A percentile compares a stretch with the other conserved stretches of the same genome.
Evolutionary conservation across 2,329 filamentous ascomycete genomes (phyloP).

Genomic region (Fusarium coffeatum): DNA sequence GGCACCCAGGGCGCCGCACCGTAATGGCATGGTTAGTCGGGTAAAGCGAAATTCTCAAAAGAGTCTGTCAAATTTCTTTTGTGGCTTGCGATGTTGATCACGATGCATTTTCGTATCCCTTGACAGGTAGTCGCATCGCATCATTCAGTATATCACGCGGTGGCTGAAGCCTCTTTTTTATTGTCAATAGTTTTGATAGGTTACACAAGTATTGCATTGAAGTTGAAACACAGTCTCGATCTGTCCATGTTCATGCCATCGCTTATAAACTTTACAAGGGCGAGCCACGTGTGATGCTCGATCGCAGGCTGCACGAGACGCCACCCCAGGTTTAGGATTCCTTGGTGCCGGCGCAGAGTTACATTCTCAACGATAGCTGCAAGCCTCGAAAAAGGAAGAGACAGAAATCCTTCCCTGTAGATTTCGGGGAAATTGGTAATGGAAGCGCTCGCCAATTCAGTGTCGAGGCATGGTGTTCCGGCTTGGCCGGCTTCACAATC

Average conservation of each 20-base stretch:
- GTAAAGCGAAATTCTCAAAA: neutral
- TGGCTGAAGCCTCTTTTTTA: neutral
- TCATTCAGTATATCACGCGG: neutral
- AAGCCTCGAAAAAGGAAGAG: neutral
- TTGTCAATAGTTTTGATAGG: neutral
- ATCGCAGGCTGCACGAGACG: constrained; percentile 12
- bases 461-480: neutral
- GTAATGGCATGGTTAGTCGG: neutral
- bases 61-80: neutral
- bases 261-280: constrained; percentile 28
- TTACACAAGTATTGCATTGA: neutral
- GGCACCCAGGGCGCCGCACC: neutral
- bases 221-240: constrained; percentile 21
- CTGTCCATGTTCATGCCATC: constrained; percentile 2
- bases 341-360: neutral
- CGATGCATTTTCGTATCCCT: neutral
- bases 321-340: constrained; percentile 8
- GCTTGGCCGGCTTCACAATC: neutral
- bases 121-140: neutral
- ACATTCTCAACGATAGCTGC: neutral
- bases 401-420: neutral
- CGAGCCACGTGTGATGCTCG: constrained; percentile 13
- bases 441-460: neutral
- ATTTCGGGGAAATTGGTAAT: neutral
- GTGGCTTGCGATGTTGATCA: neutral